These are phyloP conservation scores for Clitoria ternatea DNA, from an alignment of 306 rosid genomes.

Conservation along the genomic window DNA sequence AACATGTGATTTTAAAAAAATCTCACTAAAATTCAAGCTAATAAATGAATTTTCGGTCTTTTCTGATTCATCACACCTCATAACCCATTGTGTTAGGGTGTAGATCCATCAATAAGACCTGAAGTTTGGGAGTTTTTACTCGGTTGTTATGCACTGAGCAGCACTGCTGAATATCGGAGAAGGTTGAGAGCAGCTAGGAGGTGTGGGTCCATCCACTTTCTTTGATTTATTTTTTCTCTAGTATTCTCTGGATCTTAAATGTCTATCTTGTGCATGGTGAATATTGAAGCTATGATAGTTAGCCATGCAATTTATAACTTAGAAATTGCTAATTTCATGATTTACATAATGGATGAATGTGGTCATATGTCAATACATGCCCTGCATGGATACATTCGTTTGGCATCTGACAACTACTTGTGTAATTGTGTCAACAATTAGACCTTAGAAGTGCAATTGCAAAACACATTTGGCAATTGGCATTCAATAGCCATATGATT, in stretches of 20 bases:
- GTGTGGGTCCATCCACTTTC: slow-evolving; percentile 33
- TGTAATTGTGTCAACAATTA: slow-evolving; percentile 5
- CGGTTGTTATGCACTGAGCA: slow-evolving; percentile 78
- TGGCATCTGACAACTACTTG: slow-evolving; percentile 15
- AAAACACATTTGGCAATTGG: slow-evolving; percentile 13
- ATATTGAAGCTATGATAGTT: slow-evolving; percentile 20
- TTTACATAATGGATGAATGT: slow-evolving; percentile 11
- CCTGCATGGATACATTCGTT: slow-evolving; percentile 8
- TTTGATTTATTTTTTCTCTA: slow-evolving; percentile 11
- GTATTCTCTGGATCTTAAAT: slow-evolving; percentile 25
- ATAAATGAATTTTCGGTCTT: not conserved
- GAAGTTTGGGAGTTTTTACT: slow-evolving; percentile 97
- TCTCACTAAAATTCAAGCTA: slow-evolving; percentile 2
- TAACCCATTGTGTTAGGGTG: slow-evolving; percentile 49
- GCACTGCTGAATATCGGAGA: slow-evolving; percentile 66
- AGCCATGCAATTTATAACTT: not conserved
- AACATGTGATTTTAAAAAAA: not conserved
- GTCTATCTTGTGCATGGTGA: not conserved
- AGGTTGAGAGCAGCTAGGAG: slow-evolving; percentile 82
- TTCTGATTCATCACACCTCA: slow-evolving; percentile 31
- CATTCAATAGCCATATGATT: slow-evolving; percentile 9
- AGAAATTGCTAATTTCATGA: slow-evolving; percentile 13
- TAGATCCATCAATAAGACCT: slow-evolving; percentile 85
- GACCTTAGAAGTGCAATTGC: not conserved
- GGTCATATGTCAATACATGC: not conserved